Base-by-base conservation (phyloP, 2,329 filamentous ascomycete genomes). In the Beauveria australis region DNA sequence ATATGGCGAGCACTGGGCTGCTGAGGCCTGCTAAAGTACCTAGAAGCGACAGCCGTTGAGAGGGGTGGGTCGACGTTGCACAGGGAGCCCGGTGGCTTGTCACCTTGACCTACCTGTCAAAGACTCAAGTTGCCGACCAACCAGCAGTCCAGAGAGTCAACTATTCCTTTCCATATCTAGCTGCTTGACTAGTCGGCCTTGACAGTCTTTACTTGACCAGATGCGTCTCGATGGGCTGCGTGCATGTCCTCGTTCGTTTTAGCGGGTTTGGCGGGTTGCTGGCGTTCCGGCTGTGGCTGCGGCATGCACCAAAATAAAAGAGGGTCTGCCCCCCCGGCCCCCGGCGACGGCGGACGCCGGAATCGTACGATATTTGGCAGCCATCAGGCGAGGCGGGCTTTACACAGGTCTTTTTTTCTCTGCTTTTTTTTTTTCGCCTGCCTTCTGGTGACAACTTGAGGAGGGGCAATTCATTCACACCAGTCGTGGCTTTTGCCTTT, bases 291-390 rank as follows among this genome's bases (percentile, higher is more conserved):
- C 26, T 55, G 53, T 47, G 53, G 53, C 41, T 55, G 53, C 52
- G 52, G 52, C 52, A 44, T 54, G 52, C 52, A 53, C 40, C 22
- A 54, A 46, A 14, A 30, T 18, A 46, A 46, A 55, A 46, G 53
- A 46, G 56, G 46, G 46, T 43, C 28, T 12, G 18, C 22, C 19
- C 30, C 41, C 56, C 57, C 57, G 22, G 40, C 16, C 37, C 41
- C 58, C 30, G 58, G 51, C 43, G 41, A 41, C 41, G 43, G 51
- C 33, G 51, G 28, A 49, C 44, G 58, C 58, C 51, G 58, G 58
- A 60, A 60, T 60, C 58, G 58, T 60, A 60, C 58, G 58, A 60
- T 60, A 53, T 60, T 54, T 16, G 30, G 24, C 58, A 48, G 22
- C 58, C 58, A 60, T 60, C 58, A 60, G 40, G 49, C 49, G 43